Evolutionary conservation across 257 asterid genomes (phyloP), one percentile per base, ranked within the genome.

Genomic region (Cruciata laevipes): DNA sequence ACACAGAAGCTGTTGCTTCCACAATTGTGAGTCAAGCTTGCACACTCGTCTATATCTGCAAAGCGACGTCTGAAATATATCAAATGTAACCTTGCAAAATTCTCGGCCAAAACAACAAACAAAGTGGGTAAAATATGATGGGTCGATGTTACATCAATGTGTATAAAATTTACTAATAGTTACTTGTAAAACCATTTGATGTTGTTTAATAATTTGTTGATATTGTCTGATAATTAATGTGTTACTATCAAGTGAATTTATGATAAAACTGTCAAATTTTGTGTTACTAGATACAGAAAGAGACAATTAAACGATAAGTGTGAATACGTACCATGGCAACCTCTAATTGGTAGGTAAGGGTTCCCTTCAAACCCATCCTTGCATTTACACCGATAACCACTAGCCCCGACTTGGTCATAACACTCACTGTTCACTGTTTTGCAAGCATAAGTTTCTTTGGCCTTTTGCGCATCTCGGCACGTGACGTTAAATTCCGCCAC

Each of bases 341-440:
- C 85, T 49, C 35, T 11, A 8, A 52, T 0, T 11, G 66, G 51
- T 11, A 62, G 30, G 49, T 85, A 81, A 17, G 58, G 58, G 58
- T 52, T 52, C 11, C 58, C 58, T 2, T 52, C 58, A 52, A 52
- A 52, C 8, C 88, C 88, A 8, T 24, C 23, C 0, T 2, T 0
- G 56, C 88, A 85, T n/a, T 7, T 25, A 77, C 88, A 85, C 0
- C 80, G 75, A 42, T 83, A 85, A 0, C 88, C 88, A n/a, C 0
- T 73, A 25, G 52, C 67, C 5, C 38, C 63, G 0, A 70, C 67
- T 9, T 73, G 27, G 10, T 71, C 30, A 6, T 63, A 10, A 63
- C 67, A 63, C 18, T 4, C n/a, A 11, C 59, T 65, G 7, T 65
- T 18, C 12, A 0, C 13, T 0, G 62, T 9, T 23, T 21, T 14